Percentiles rank a stretch among this genome's conserved stretches.
Evolutionary conservation across 768 basidiomycete genomes (phyloP).

Genomic region (Leccinellum rugosiceps): DNA sequence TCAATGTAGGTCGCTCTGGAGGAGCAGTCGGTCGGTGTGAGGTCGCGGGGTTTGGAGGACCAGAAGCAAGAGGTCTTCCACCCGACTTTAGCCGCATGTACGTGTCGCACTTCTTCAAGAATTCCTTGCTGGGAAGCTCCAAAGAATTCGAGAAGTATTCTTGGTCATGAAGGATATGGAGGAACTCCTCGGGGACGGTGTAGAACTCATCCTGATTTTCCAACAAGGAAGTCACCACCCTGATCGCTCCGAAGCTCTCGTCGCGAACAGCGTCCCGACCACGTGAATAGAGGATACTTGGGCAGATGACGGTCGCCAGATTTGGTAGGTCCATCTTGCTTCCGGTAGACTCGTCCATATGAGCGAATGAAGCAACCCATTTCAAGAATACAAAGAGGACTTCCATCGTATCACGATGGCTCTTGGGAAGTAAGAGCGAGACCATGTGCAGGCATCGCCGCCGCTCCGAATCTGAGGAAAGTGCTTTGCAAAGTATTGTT

Average conservation of each 20-base stretch:
- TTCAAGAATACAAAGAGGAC: slow-evolving; percentile 97
- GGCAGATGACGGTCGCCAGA: slow-evolving; percentile 94
- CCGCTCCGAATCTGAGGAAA: slow-evolving; percentile 74
- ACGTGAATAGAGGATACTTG: slow-evolving; percentile 93
- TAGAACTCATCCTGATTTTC: slow-evolving; percentile 96
- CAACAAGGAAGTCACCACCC: slow-evolving; percentile 79
- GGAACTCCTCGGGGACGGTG: slow-evolving; percentile 88
- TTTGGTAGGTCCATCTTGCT: slow-evolving; percentile 98
- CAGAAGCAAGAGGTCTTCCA: slow-evolving; percentile 44
- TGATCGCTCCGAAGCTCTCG: slow-evolving; percentile 88
- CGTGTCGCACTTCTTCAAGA: slow-evolving; percentile 93
- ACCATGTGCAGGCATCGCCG: slow-evolving; percentile 82
- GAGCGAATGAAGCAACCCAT: slow-evolving; percentile 99
- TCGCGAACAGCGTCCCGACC: slow-evolving; percentile 84
- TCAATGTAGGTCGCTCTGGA: slow-evolving; percentile 46
- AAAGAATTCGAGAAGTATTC: slow-evolving; percentile 86
- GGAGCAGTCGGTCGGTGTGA: slow-evolving; percentile 31
- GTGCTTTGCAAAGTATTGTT: slow-evolving; percentile 40
- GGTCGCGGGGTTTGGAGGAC: slow-evolving; percentile 24
- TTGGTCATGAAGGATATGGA: slow-evolving; percentile 83
- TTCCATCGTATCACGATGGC: slow-evolving; percentile 96
- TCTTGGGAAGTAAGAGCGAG: slow-evolving; percentile 83
- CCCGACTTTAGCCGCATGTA: slow-evolving; percentile 71
- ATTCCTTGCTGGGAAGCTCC: slow-evolving; percentile 92
- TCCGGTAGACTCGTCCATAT: slow-evolving; percentile 95